These are phyloP conservation scores for Phytophthora podocarpi DNA, from an alignment of 352 stramenopile species.

Conservation along the genomic window DNA sequence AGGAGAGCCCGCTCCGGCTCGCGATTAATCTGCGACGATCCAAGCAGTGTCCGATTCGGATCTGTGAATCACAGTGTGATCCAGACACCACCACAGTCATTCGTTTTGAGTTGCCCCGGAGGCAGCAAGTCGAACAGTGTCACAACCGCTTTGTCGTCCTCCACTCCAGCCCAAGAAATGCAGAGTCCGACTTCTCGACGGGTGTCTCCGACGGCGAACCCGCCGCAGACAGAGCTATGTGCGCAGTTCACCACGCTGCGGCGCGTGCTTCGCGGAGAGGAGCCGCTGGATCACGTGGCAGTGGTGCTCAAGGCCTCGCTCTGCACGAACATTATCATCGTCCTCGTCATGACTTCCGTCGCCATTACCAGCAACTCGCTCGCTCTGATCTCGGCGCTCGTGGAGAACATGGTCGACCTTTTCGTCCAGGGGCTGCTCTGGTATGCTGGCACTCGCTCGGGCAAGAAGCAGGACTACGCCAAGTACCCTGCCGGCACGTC, in stretches of 20 bases:
- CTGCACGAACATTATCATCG: slow-evolving; percentile 66
- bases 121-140: slow-evolving; percentile 6
- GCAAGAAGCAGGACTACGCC: slow-evolving; percentile 77
- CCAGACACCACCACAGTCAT: too few relatives aligned
- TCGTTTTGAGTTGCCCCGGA: slow-evolving; percentile 8
- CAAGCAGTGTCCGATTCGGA: slow-evolving; percentile 2
- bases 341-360: slow-evolving; percentile 74
- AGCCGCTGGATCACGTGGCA: slow-evolving; percentile 57
- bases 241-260: slow-evolving; percentile 16
- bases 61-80: too few relatives aligned
- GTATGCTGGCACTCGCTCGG: slow-evolving; percentile 86
- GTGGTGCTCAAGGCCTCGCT: slow-evolving; percentile 63
- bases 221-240: neutral
- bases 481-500: slow-evolving; percentile 93
- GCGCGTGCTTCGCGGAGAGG: slow-evolving; percentile 34
- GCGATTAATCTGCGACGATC: slow-evolving; percentile 11
- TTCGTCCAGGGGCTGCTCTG: slow-evolving; percentile 90
- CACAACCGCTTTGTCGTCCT: too few relatives aligned
- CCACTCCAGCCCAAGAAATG: slow-evolving; percentile 20
- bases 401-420: slow-evolving; percentile 94
- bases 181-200: slow-evolving; percentile 17
- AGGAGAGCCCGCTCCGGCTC: slow-evolving; percentile 8
- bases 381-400: slow-evolving; percentile 89
- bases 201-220: slow-evolving; percentile 4
- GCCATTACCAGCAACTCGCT: slow-evolving; percentile 83